These are phyloP conservation scores for Triticum monococcum DNA, from an alignment of 176 grass and related monocot genomes.

Conservation along the genomic window DNA sequence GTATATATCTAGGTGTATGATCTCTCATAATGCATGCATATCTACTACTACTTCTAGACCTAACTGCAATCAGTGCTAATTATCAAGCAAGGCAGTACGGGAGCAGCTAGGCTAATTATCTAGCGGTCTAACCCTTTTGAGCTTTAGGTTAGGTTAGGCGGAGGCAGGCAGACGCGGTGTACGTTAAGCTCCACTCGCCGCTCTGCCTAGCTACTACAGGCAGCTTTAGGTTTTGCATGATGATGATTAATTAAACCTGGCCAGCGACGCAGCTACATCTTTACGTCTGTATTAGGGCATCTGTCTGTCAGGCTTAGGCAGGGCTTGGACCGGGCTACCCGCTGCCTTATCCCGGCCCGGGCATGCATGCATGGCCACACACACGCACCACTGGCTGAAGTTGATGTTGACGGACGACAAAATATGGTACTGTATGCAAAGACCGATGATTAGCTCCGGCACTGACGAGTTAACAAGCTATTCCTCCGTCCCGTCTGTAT, in stretches of 20 bases:
- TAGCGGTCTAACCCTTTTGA: neutral
- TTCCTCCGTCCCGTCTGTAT: too few relatives aligned
- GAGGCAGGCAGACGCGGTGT: neutral
- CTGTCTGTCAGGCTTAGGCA: slow-evolving; percentile 2
- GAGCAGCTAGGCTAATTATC: slow-evolving; percentile 4
- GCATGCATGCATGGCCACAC: neutral
- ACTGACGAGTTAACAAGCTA: too few relatives aligned
- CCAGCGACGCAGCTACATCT: neutral
- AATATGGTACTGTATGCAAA: neutral
- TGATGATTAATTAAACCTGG: neutral
- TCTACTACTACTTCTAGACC: neutral
- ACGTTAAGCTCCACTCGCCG: neutral
- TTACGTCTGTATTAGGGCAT: neutral
- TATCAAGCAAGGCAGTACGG: neutral
- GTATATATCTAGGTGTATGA: neutral
- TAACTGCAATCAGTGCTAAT: neutral
- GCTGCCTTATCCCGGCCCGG: neutral
- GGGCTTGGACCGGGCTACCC: neutral
- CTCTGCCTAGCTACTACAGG: too few relatives aligned
- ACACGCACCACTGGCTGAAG: neutral
- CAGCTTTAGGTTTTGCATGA: neutral
- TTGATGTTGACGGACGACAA: neutral
- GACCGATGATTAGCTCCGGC: neutral
- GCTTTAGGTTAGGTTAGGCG: slow-evolving; percentile 39
- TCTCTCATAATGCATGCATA: neutral